phyloP scores from a whole-genome alignment of 768 basidiomycete species.

The Amyloporia xantha region DNA sequence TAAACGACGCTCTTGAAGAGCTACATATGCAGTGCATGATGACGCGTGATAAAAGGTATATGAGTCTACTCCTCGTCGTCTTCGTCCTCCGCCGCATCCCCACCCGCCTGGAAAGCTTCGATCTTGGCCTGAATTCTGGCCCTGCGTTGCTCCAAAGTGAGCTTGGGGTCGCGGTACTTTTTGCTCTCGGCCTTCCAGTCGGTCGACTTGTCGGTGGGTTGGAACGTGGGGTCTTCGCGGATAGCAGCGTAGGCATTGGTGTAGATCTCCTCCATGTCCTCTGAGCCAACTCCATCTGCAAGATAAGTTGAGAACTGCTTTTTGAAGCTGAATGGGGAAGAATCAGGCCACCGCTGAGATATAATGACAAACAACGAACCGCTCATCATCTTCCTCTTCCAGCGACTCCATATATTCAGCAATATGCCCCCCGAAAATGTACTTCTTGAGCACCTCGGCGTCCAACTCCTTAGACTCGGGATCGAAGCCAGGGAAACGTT shows the following conservation, averaged over 20 bases:
- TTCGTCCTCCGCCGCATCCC: slow-evolving; percentile 33
- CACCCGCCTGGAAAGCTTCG: slow-evolving; percentile 77
- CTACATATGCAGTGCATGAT: slow-evolving; percentile 8
- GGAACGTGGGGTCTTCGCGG: slow-evolving; percentile 89
- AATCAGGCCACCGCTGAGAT: not conserved
- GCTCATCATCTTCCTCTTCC: slow-evolving; percentile 99
- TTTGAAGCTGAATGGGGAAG: slow-evolving; percentile 80
- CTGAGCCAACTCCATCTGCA: slow-evolving; percentile 90
- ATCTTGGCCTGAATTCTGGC: slow-evolving; percentile 83
- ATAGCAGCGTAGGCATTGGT: slow-evolving; percentile 90
- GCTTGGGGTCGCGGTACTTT: slow-evolving; percentile 63
- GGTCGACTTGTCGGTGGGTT: slow-evolving; percentile 79
- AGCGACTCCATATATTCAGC: slow-evolving; percentile 99
- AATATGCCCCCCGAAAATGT: slow-evolving; percentile 96
- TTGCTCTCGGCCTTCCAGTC: slow-evolving; percentile 87
- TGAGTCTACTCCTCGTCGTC: slow-evolving; percentile 56
- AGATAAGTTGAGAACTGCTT: slow-evolving; percentile 96
- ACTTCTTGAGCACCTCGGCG: slow-evolving; percentile 91
- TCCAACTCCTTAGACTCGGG: slow-evolving; percentile 89
- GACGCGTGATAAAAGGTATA: slow-evolving; percentile 9
- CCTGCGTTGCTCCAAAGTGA: slow-evolving; percentile 73
- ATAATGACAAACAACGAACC: slow-evolving; percentile 47
- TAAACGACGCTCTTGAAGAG: slow-evolving; percentile 6
- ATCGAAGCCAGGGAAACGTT: slow-evolving; percentile 98
- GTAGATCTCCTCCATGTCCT: slow-evolving; percentile 97